Percentiles rank a stretch among this genome's conserved stretches.
phyloP scores from a whole-genome alignment of 352 stramenopile species.

The Phytophthora nicotianae region DNA sequence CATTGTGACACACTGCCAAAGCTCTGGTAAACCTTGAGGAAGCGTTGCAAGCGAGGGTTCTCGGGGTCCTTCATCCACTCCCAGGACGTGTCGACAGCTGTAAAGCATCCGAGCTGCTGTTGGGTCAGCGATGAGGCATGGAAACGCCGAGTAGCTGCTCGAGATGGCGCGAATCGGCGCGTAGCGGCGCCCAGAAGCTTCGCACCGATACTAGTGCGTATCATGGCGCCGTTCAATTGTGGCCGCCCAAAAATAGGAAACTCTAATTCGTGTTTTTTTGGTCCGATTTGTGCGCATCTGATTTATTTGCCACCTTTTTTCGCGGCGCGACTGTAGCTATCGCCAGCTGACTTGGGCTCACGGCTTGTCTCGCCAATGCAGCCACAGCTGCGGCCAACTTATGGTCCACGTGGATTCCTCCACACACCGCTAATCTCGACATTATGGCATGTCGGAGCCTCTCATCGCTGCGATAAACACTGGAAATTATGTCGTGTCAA shows the following conservation, averaged over 20 bases:
- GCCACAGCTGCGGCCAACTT: conserved; percentile 1
- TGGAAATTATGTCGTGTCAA: conserved; percentile 10
- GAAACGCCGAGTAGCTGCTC: background rate
- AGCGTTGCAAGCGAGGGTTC: conserved; percentile 54
- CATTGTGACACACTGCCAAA: conserved; percentile 1
- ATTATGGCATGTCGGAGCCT: background rate
- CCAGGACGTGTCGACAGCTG: conserved; percentile 28
- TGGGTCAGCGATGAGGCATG: conserved; percentile 5
- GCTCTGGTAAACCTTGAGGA: conserved; percentile 53
- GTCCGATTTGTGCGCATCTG: conserved; percentile 11
- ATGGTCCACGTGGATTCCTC: background rate
- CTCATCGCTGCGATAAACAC: conserved; percentile 11
- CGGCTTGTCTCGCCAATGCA: conserved; percentile 1
- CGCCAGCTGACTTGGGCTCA: conserved; percentile 11
- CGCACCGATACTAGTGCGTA: conserved; percentile 8
- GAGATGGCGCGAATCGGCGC: background rate
- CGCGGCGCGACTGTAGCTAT: conserved; percentile 1
- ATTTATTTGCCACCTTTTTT: conserved; percentile 16
- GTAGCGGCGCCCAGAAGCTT: conserved; percentile 1
- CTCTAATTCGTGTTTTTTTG: conserved; percentile 14
- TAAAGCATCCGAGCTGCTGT: conserved; percentile 25
- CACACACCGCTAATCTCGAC: conserved; percentile 4
- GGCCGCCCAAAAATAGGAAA: conserved; percentile 6
- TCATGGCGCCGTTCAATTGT: conserved; percentile 13
- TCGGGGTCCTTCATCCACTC: conserved; percentile 61